A percentile compares a stretch with the other conserved stretches of the same genome.
Conservation (phyloP, 306 rosid species). For the Casuarina glauca region DNA sequence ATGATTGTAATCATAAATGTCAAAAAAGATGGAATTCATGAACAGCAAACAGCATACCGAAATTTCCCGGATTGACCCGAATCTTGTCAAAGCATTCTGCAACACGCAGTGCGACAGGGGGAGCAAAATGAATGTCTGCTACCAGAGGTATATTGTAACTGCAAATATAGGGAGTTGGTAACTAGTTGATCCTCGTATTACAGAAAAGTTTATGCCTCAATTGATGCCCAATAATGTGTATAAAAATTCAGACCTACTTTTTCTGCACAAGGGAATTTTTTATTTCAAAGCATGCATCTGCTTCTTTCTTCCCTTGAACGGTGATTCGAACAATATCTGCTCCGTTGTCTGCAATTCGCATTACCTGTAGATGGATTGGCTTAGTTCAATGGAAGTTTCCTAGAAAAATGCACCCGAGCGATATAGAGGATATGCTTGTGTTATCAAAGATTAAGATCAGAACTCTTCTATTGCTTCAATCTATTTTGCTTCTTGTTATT, state of each 20-base stretch:
- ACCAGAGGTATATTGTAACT: slow-evolving; percentile 84
- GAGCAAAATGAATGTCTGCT: slow-evolving; percentile 95
- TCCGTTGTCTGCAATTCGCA: slow-evolving; percentile 91
- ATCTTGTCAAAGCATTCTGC: slow-evolving; percentile 93
- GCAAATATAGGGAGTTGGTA: slow-evolving; percentile 32
- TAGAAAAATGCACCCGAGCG: neutral
- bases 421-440: neutral
- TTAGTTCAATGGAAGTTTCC: slow-evolving; percentile 19
- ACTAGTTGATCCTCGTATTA: slow-evolving; percentile 18
- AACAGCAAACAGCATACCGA: slow-evolving; percentile 52
- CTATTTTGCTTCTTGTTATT: neutral
- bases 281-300: slow-evolving; percentile 94
- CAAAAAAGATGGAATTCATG: neutral
- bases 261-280: slow-evolving; percentile 93
- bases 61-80: slow-evolving; percentile 94
- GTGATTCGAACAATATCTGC: slow-evolving; percentile 94
- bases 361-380: slow-evolving; percentile 57
- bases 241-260: slow-evolving; percentile 53
- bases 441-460: neutral
- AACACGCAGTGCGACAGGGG: slow-evolving; percentile 76
- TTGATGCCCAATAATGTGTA: slow-evolving; percentile 11
- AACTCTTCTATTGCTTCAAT: neutral
- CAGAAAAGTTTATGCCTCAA: slow-evolving; percentile 10
- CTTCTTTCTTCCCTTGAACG: slow-evolving; percentile 98
- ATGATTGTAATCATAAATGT: neutral